phyloP scores from a whole-genome alignment of 345 rosid species.

The Murraya paniculata region DNA sequence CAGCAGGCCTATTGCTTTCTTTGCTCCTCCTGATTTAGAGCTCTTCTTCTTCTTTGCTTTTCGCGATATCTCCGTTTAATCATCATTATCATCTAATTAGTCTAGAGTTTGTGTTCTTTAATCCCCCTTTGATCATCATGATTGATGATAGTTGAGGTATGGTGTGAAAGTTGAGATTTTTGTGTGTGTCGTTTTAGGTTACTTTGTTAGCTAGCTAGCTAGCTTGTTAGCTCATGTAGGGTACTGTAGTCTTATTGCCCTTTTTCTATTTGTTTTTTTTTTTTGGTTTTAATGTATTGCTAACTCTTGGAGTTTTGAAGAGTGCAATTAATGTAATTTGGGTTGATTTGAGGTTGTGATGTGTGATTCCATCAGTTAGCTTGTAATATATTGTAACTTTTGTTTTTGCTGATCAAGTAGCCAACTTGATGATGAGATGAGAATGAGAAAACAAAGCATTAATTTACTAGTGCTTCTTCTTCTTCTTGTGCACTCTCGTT shows the following conservation, averaged over 20 bases:
- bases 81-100: background rate
- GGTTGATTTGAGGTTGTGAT: constrained; percentile 31
- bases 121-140: background rate
- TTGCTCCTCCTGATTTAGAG: constrained; percentile 89
- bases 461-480: constrained; percentile 7
- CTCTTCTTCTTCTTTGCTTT: constrained; percentile 71
- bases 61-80: constrained; percentile 54
- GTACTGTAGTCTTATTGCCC: constrained; percentile 26
- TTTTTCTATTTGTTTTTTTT: too few species aligned
- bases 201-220: background rate
- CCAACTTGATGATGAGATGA: constrained; percentile 20
- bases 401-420: constrained; percentile 14
- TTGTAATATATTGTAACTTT: constrained; percentile 4
- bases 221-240: constrained; percentile 21
- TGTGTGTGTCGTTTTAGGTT: constrained; percentile 4
- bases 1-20: constrained; percentile 64
- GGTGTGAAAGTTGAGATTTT: constrained; percentile 25
- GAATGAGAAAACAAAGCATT: background rate
- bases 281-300: constrained; percentile 18
- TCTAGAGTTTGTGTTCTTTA: background rate
- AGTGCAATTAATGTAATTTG: constrained; percentile 28
- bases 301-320: constrained; percentile 35
- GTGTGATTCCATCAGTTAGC: constrained; percentile 19
- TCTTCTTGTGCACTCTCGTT: background rate
- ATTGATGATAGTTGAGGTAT: constrained; percentile 10